Conservation (phyloP, 495 filamentous ascomycete genomes). For the Geoglossum glabrum region DNA sequence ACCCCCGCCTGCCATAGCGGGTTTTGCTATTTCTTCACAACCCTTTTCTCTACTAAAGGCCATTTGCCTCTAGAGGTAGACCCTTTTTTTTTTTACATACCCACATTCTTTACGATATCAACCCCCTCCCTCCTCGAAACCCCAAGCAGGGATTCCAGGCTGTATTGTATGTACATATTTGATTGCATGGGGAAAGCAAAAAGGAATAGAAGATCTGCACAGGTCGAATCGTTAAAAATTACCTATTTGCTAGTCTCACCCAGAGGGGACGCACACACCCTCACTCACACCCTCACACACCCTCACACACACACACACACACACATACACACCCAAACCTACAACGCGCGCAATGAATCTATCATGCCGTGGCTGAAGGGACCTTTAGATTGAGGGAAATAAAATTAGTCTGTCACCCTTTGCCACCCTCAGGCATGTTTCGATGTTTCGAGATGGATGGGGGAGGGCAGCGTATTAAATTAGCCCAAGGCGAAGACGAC, state of each 20-base stretch:
- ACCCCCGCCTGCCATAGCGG: neutral
- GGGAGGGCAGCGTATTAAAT: neutral
- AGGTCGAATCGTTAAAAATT: neutral
- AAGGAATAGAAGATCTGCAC: neutral
- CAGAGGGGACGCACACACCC: no score
- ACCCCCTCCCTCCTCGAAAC: neutral
- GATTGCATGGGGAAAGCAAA: neutral
- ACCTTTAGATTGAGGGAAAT: neutral
- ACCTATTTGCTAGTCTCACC: no score
- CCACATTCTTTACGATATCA: neutral
- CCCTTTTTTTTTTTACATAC: neutral
- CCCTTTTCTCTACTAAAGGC: neutral
- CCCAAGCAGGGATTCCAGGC: neutral
- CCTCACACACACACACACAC: no score
- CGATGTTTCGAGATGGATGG: no score
- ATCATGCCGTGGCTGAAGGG: neutral
- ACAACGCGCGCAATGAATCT: no score
- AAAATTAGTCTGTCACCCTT: neutral
- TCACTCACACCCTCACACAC: no score
- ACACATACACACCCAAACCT: no score
- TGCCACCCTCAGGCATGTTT: neutral
- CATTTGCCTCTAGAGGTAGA: neutral
- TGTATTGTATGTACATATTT: neutral
- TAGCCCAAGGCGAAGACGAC: no score
- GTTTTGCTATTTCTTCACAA: neutral